Conservation (phyloP, 805 yeast species). For the Lipomyces mesembrius region DNA sequence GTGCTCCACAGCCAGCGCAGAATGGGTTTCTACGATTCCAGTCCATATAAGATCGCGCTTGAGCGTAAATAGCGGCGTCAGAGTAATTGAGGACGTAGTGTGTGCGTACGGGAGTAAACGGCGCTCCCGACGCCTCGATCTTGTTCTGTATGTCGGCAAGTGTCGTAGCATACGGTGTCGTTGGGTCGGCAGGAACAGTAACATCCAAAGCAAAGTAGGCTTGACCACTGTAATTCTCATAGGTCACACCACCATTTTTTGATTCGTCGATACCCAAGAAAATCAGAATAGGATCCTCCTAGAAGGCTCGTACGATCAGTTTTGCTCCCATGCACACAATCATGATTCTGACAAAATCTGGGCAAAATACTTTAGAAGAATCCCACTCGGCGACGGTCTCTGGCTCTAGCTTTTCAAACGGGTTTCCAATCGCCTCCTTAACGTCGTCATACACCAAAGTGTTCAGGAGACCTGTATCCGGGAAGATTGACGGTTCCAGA, state of each 20-base stretch:
- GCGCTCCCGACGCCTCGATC: constrained; percentile 27
- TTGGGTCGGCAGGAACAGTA: constrained; percentile 30
- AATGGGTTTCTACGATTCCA: constrained; percentile 61
- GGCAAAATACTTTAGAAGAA: constrained; percentile 44
- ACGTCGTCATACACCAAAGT: constrained; percentile 47
- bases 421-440: constrained; percentile 46
- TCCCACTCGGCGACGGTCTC: constrained; percentile 46
- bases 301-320: too few species aligned
- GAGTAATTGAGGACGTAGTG: constrained; percentile 24
- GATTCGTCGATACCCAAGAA: constrained; percentile 57
- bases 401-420: constrained; percentile 41
- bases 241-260: constrained; percentile 31
- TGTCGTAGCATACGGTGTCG: constrained; percentile 1
- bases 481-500: constrained; percentile 37
- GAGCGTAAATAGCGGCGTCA: constrained; percentile 76
- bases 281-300: constrained; percentile 43
- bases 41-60: constrained; percentile 81
- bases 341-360: background rate
- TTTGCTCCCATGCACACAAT: too few species aligned
- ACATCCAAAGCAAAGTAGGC: constrained; percentile 50
- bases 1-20: constrained; percentile 85
- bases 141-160: constrained; percentile 16
- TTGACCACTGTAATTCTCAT: constrained; percentile 44
- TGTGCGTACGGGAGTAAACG: constrained; percentile 20
- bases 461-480: constrained; percentile 38